Percentiles rank a stretch among this genome's conserved stretches.
Conservation (phyloP, 1,284 basidiomycete genomes). For the Acaromyces ingoldii region DNA sequence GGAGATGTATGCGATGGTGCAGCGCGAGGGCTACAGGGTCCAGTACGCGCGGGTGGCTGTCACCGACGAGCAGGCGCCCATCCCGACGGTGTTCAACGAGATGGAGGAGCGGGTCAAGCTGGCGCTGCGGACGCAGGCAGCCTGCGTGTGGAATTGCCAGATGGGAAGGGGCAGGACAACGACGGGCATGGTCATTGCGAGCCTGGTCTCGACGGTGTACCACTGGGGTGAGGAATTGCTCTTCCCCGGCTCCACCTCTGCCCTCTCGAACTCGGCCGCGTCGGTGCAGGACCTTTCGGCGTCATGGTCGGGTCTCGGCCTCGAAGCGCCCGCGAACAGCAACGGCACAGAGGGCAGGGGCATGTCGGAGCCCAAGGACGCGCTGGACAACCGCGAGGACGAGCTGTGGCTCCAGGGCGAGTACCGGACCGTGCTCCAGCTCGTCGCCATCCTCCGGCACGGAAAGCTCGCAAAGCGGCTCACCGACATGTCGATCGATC, state of each 20-base stretch:
- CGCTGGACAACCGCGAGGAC: conserved; percentile 46
- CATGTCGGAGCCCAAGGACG: conserved; percentile 17
- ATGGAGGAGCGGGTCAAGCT: conserved; percentile 42
- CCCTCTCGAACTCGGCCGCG: not conserved
- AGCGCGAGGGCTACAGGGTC: conserved; percentile 44
- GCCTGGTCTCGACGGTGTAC: conserved; percentile 41
- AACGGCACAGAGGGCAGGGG: not conserved
- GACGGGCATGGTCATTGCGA: conserved; percentile 49
- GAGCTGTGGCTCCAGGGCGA: conserved; percentile 64
- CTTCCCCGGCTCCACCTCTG: not conserved
- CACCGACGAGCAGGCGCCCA: conserved; percentile 51
- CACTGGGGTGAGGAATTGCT: conserved; percentile 34
- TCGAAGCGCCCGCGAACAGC: not conserved
- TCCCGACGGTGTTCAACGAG: conserved; percentile 46
- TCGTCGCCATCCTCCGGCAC: conserved; percentile 83
- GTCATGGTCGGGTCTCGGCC: conserved; percentile 3
- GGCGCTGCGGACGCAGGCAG: conserved; percentile 34
- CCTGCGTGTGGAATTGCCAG: conserved; percentile 49
- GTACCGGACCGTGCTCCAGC: conserved; percentile 91
- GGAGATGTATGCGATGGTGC: conserved; percentile 56
- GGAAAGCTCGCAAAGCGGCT: conserved; percentile 89
- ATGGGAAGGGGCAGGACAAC: conserved; percentile 51
- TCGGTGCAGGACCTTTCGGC: too few species aligned
- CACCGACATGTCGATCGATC: conserved; percentile 62
- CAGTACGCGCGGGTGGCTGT: conserved; percentile 49